Evolutionary conservation across 106 monocot species (phyloP), one percentile per base, ranked within the genome.

Genomic region (Dioscorea dumetorum): DNA sequence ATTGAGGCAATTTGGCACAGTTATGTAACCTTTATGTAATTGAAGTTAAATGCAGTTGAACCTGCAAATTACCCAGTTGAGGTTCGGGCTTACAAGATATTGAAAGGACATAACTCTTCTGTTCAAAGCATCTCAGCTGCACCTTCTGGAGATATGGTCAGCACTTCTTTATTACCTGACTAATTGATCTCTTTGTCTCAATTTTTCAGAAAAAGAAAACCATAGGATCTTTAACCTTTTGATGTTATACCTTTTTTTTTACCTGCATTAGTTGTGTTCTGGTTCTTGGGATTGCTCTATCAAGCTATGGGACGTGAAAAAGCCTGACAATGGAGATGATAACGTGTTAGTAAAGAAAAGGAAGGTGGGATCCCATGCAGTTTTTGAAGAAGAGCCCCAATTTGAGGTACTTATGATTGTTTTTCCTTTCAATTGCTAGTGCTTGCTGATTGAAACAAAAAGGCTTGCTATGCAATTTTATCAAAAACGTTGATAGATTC

Each of bases 231-330:
- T 14, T 22, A 11, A 49, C 33, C 31, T 49, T 17, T 0, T 32
- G 22, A 4, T 57, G 41, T 41, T 0, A 5, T 10, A 41, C 41
- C 41, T 8, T 41, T 41, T 41, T 41, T 41, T 41, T 41, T 41
- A 41, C 41, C 41, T 41, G 41, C 10, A 67, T 53, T 80, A 94
- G 94, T 48, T 97, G 67, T 91, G 95, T 82, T 97, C 95, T 49
- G 95, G 91, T 22, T 97, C 95, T 17, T 97, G 91, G 91, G 95
- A 97, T 31, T 69, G 80, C 82, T 84, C 91, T 61, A 83, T 88
- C 49, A 88, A 93, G 76, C 70, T 97, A 74, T 97, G 95, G 95
- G 70, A 76, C 34, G 78, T 81, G 5, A 77, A 78, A 10, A 72
- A 79, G 16, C 70, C 61, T 50, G 84, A 84, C 66, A 72, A 32